phyloP scores from a whole-genome alignment of 345 rosid genomes.

The Eucalyptus lansdowneana region DNA sequence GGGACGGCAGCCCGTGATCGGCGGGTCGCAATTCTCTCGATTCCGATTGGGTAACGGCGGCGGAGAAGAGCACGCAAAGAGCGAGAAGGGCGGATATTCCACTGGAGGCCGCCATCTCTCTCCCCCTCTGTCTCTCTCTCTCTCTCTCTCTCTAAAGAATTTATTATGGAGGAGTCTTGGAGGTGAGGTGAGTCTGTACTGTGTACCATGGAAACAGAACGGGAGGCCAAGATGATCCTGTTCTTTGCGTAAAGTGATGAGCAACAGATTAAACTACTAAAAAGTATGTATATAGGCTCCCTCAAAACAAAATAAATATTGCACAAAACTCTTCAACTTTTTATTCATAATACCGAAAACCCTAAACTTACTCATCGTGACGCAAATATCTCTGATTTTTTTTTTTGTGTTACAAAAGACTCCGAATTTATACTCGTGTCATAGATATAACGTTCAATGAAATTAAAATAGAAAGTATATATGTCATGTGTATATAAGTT shows the following conservation, averaged over 20 bases:
- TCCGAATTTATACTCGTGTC: fast-evolving
- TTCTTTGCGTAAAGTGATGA: not conserved
- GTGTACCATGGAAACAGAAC: not conserved
- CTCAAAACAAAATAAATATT: not conserved
- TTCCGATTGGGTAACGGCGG: not conserved
- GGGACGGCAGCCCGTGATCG: constrained; percentile 10
- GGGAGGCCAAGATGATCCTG: not conserved
- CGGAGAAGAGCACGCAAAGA: not conserved
- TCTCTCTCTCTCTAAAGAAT: not conserved
- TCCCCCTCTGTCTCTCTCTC: no score
- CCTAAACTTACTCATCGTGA: not conserved
- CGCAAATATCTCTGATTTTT: fast-evolving
- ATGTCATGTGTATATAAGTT: no score
- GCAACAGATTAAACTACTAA: not conserved
- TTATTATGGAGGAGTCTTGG: not conserved
- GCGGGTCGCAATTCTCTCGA: constrained; percentile 4
- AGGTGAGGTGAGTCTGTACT: not conserved
- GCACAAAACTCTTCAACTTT: not conserved
- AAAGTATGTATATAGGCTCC: not conserved
- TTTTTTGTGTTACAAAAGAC: no score
- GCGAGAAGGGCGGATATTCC: not conserved
- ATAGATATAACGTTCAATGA: no score
- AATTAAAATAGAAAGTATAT: no score
- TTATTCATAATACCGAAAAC: fast-evolving
- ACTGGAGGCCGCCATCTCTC: not conserved